Conservation (phyloP, 495 filamentous ascomycete species). For the Trypethelium eluteriae region DNA sequence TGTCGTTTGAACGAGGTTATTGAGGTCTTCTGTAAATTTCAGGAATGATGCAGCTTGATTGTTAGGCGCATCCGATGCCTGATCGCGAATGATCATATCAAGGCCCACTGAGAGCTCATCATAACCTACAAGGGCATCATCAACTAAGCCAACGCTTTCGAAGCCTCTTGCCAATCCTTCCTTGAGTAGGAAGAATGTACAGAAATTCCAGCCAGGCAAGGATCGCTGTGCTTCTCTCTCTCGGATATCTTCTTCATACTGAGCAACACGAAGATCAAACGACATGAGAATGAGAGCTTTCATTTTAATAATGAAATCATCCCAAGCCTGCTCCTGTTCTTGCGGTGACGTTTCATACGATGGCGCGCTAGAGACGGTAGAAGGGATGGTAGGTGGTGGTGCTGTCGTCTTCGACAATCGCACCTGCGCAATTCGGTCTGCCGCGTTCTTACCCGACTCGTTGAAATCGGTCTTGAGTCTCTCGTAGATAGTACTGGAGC, state of each 20-base stretch:
- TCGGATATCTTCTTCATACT: conserved; percentile 95
- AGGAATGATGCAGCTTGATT: conserved; percentile 61
- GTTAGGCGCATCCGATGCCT: conserved; percentile 48
- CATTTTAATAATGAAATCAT: conserved; percentile 77
- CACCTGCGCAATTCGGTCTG: conserved; percentile 80
- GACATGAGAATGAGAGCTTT: conserved; percentile 80
- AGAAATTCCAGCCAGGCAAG: conserved; percentile 97
- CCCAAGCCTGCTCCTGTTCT: conserved; percentile 65
- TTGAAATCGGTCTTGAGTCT: conserved; percentile 92
- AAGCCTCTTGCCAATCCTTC: conserved; percentile 90
- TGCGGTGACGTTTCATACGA: conserved; percentile 51
- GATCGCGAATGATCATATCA: conserved; percentile 71
- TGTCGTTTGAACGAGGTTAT: conserved; percentile 27
- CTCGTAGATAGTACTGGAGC: conserved; percentile 74
- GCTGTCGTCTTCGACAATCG: conserved; percentile 52
- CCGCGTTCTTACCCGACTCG: conserved; percentile 62
- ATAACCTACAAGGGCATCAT: conserved; percentile 87
- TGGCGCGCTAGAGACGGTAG: conserved; percentile 25
- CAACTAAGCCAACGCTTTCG: conserved; percentile 90
- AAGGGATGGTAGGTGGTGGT: conserved; percentile 32
- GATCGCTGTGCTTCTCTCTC: conserved; percentile 84
- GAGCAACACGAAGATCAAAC: conserved; percentile 81
- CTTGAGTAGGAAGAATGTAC: conserved; percentile 95
- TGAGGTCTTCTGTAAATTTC: conserved; percentile 62
- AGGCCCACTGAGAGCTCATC: conserved; percentile 85